Conservation (phyloP, 352 stramenopile genomes). For the Peronosclerospora sorghi region DNA sequence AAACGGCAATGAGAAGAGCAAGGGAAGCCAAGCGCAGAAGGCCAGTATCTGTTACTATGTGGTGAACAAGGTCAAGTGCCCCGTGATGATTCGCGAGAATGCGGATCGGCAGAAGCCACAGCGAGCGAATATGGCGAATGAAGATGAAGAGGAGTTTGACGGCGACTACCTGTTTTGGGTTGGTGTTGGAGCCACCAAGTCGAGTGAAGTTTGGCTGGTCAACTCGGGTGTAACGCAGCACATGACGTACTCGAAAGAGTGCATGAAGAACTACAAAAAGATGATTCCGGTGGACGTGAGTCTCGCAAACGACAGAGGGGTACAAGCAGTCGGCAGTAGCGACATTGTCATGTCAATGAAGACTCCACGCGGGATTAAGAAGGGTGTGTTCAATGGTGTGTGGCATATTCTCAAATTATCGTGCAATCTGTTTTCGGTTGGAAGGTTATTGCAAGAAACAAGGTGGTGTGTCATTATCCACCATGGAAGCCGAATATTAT, state of each 20-base stretch:
- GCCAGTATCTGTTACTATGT: neutral
- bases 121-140: neutral
- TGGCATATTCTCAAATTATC: no score
- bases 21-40: neutral
- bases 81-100: neutral
- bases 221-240: neutral
- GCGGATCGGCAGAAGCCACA: neutral
- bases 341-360: no score
- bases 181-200: neutral
- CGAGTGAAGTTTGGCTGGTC: neutral
- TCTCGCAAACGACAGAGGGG: neutral
- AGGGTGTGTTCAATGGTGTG: no score
- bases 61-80: neutral
- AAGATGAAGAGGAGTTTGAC: neutral
- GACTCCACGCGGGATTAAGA: no score
- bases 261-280: conserved; percentile 1
- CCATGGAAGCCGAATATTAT: no score
- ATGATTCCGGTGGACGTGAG: neutral
- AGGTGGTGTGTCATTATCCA: no score
- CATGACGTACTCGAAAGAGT: neutral
- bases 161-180: neutral
- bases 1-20: no score
- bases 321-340: neutral
- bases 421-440: no score
- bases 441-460: no score